Evolutionary conservation across 106 monocot genomes (phyloP).

Genomic region (Dendrobium officinale): DNA sequence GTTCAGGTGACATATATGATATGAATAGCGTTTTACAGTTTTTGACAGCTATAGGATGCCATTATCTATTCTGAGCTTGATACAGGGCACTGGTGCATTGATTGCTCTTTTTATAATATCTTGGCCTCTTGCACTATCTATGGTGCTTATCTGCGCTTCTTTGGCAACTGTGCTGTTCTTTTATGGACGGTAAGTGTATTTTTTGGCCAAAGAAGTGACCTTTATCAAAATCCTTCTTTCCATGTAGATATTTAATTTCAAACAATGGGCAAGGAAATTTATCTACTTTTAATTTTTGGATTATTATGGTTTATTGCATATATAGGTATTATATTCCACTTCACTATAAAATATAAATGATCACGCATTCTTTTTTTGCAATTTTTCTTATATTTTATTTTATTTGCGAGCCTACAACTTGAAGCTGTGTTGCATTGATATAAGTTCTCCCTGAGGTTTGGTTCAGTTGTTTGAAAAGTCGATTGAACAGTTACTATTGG

Average conservation of each 20-base stretch:
- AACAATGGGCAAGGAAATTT: not conserved
- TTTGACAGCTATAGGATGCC: not conserved
- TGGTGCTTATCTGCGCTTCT: constrained; percentile 51
- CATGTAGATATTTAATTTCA: not conserved
- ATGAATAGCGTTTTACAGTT: not conserved
- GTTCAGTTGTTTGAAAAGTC: no score
- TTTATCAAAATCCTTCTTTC: not conserved
- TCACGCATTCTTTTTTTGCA: not conserved
- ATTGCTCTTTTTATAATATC: constrained; percentile 74
- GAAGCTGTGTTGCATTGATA: not conserved
- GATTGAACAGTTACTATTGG: no score
- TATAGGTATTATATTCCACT: not conserved
- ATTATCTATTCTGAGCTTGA: constrained; percentile 11
- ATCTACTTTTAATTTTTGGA: not conserved
- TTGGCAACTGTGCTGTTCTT: constrained; percentile 57
- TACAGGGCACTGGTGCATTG: constrained; percentile 74
- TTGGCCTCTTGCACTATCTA: constrained; percentile 79
- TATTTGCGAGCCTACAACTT: not conserved
- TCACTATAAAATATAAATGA: not conserved
- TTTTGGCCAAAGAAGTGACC: not conserved
- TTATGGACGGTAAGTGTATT: constrained; percentile 57
- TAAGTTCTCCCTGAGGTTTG: no score
- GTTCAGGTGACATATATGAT: constrained; percentile 60
- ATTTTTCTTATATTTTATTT: not conserved
- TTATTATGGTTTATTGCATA: not conserved